Percentiles rank a stretch among this genome's conserved stretches.
Conservation (phyloP, 331 rosid species). For the Rhamnella rubrinervis region DNA sequence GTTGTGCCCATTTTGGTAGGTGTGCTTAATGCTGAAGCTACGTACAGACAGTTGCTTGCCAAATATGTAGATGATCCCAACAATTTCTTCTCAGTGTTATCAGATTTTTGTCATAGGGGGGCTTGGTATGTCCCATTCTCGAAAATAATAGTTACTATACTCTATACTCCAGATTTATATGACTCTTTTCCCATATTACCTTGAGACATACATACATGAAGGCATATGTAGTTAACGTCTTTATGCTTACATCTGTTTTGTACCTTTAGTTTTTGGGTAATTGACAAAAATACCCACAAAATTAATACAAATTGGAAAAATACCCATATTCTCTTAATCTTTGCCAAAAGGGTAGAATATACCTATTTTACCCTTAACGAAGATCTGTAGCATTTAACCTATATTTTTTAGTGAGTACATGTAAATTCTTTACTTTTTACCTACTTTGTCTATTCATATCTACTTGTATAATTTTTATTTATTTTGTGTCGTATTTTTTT, state of each 20-base stretch:
- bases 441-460: too few species aligned
- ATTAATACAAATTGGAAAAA: too few species aligned
- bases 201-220: neutral
- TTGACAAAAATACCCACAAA: too few species aligned
- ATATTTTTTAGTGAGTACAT: too few species aligned
- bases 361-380: too few species aligned
- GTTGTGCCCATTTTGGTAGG: constrained; percentile 95
- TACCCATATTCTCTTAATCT: too few species aligned
- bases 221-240: neutral
- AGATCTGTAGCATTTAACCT: too few species aligned
- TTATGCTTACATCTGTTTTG: neutral
- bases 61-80: constrained; percentile 80
- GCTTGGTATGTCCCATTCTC: constrained; percentile 59
- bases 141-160: neutral
- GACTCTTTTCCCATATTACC: neutral
- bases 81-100: constrained; percentile 86
- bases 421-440: too few species aligned
- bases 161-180: neutral
- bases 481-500: too few species aligned
- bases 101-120: constrained; percentile 99
- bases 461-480: too few species aligned
- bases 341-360: too few species aligned
- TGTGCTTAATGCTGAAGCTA: constrained; percentile 73
- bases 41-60: constrained; percentile 71
- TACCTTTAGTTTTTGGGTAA: too few species aligned